Evolutionary conservation across 768 basidiomycete genomes (phyloP), one percentile per base, ranked within the genome.

Genomic region (Trametes cingulata): DNA sequence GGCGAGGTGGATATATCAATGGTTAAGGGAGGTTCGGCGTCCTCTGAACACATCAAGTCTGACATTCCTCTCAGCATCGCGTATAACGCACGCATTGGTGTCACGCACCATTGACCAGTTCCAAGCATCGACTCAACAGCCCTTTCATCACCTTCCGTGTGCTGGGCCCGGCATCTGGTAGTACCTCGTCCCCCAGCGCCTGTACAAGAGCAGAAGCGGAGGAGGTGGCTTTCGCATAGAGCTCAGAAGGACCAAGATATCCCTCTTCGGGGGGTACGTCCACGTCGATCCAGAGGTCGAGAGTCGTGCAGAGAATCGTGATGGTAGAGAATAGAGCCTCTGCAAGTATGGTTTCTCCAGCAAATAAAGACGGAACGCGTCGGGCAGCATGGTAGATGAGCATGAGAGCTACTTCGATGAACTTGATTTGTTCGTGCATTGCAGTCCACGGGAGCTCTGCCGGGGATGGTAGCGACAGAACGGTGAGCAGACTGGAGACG

Each of bases 261-360:
- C 69, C 78, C 20, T 75, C 76, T 48, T 78, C 71, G 22, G 61
- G 65, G n/a, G 71, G 63, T 20, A 75, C 73, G 42, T 76, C 74
- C n/a, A 74, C 75, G 51, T 82, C 82, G 35, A 78, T 68, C 85
- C 89, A 91, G 33, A 79, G 70, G 61, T 87, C 86, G 36, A 89
- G 74, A 1, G 78, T 77, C 52, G 77, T 69, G 66, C 81, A 84
- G 29, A 90, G 76, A 39, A 79, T 78, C 12, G 88, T 67, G 42
- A 90, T 68, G 39, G 80, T 76, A 24, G 75, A 71, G 57, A 87
- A 79, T 5, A 85, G 61, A 54, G 77, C 82, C 63, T 78, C 75
- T 24, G 83, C 74, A 35, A 86, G 69, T 41, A 76, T 75, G 9
- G 77, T 75, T 10, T 78, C 72, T 22, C 75, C 75, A 40, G 72